phyloP scores from a whole-genome alignment of 345 rosid genomes.

The Populus alba region DNA sequence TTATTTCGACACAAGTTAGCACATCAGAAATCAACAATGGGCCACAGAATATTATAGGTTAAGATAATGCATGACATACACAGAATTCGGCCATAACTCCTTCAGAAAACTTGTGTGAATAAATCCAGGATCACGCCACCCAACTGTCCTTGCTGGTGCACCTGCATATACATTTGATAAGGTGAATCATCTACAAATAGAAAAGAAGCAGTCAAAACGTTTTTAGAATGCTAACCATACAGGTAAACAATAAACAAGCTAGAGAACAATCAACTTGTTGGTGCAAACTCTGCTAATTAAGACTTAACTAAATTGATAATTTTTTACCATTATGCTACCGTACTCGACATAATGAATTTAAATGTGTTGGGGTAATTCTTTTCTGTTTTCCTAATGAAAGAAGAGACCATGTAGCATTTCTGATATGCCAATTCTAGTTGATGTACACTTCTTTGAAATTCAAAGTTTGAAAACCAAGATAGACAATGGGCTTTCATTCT shows the following conservation, averaged over 20 bases:
- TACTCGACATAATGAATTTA: neutral
- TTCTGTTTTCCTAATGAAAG: neutral
- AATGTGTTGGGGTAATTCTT: neutral
- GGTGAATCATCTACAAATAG: constrained; percentile 4
- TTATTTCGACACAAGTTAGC: neutral
- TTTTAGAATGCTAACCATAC: neutral
- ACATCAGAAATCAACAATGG: neutral
- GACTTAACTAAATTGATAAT: neutral
- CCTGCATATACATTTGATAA: constrained; percentile 25
- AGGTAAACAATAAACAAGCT: neutral
- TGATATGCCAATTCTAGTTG: neutral
- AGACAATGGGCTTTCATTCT: neutral
- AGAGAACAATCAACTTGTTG: neutral
- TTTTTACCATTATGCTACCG: neutral
- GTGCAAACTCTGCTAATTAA: neutral
- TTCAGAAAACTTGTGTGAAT: constrained; percentile 68
- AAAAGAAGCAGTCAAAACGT: neutral
- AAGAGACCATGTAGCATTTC: neutral
- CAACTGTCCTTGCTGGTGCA: constrained; percentile 67
- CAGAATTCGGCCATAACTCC: constrained; percentile 60
- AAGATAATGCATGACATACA: constrained; percentile 33
- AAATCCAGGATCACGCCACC: constrained; percentile 85
- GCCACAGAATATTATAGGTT: neutral
- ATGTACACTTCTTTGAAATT: neutral
- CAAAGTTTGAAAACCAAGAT: neutral